Evolutionary conservation across 257 asterid species (phyloP).

Genomic region (Rhazya stricta): DNA sequence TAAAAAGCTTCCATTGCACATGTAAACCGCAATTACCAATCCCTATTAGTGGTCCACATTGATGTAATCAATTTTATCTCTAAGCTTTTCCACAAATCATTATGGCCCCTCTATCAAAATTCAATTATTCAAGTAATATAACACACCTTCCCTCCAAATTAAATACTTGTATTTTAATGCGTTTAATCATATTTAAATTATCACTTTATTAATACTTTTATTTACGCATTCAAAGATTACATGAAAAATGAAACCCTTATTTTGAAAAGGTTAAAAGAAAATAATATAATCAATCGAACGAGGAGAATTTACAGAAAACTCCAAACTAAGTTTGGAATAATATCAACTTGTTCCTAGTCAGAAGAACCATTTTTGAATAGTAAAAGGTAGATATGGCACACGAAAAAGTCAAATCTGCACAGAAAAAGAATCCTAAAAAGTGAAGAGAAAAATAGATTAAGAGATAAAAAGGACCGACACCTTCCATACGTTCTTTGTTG

Average conservation of each 20-base stretch:
- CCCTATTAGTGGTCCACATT: constrained; percentile 17
- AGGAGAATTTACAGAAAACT: constrained; percentile 22
- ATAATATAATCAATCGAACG: too few relatives aligned
- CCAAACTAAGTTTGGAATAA: constrained; percentile 16
- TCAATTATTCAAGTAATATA: too few relatives aligned
- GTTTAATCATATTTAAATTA: too few relatives aligned
- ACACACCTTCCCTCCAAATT: too few relatives aligned
- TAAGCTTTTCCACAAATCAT: not conserved
- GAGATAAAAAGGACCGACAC: constrained; percentile 27
- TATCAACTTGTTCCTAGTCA: constrained; percentile 24
- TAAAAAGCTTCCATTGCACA: constrained; percentile 31
- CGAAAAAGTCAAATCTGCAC: constrained; percentile 30
- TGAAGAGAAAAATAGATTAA: constrained; percentile 1
- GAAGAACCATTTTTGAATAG: constrained; percentile 14
- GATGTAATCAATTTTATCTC: not conserved
- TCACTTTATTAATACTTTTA: too few relatives aligned
- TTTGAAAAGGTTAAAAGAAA: too few relatives aligned
- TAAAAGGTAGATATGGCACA: constrained; percentile 15
- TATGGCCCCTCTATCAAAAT: not conserved
- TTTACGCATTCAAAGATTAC: too few relatives aligned
- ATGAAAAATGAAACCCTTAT: too few relatives aligned
- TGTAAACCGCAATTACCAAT: constrained; percentile 30
- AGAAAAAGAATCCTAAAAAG: constrained; percentile 44
- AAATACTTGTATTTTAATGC: too few relatives aligned
- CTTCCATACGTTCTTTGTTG: constrained; percentile 14